Evolutionary conservation across 1,284 basidiomycete genomes (phyloP).

Genomic region (Ceratobasidium theobromae): DNA sequence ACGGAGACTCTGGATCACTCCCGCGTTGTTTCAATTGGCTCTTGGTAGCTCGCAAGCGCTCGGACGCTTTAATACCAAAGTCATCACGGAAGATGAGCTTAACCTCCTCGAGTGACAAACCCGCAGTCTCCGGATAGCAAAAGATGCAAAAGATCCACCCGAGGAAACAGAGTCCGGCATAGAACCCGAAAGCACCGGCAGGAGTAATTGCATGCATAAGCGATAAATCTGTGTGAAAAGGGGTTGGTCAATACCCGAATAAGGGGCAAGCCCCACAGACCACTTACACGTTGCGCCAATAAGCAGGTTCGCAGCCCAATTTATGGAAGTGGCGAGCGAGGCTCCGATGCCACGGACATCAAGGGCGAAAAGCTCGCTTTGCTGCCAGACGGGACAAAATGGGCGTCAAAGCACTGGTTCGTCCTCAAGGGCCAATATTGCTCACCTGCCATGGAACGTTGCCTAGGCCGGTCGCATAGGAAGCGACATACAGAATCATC

Average conservation of each 20-base stretch:
- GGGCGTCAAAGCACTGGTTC: not conserved
- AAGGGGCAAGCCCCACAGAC: not conserved
- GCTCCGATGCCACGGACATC: conserved; percentile 83
- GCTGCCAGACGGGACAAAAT: conserved; percentile 40
- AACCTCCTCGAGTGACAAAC: conserved; percentile 76
- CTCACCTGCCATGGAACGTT: conserved; percentile 77
- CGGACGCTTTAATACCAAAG: conserved; percentile 48
- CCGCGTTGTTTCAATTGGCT: conserved; percentile 11
- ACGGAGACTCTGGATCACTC: not conserved
- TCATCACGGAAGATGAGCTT: conserved; percentile 47
- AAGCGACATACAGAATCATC: conserved; percentile 82
- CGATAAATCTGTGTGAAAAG: conserved; percentile 52
- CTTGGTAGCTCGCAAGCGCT: conserved; percentile 41
- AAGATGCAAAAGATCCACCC: conserved; percentile 66
- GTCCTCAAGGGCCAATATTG: not conserved
- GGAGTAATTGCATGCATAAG: conserved; percentile 77
- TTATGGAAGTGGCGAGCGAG: conserved; percentile 74
- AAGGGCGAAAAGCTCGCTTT: conserved; percentile 78
- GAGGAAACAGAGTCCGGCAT: conserved; percentile 52
- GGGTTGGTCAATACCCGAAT: not conserved
- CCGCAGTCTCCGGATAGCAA: conserved; percentile 77
- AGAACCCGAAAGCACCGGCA: conserved; percentile 77
- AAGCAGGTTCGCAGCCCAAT: conserved; percentile 79
- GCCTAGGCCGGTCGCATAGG: conserved; percentile 74
- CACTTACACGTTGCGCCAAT: conserved; percentile 60